Base-by-base conservation (phyloP, 2,329 filamentous ascomycete species). In the Aspergillus nomiae region DNA sequence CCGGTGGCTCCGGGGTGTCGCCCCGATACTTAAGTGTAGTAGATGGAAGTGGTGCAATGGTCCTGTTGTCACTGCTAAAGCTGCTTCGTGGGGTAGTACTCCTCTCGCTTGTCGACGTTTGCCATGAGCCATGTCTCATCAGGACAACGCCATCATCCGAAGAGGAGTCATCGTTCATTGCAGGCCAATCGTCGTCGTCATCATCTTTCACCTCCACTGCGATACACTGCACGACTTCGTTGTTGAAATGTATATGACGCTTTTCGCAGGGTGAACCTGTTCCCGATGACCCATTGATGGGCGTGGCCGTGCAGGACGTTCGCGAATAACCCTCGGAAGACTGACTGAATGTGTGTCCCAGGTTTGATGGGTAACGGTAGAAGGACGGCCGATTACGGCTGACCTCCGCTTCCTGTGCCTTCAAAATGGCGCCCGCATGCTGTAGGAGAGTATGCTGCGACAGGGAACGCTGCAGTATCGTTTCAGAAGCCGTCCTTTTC, bases 171-270 rank as follows among this genome's bases (percentile, higher is more conserved):
- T 83, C 77, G 48, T 82, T 82, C 30, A 71, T 65, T 11, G 64
- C 51, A 1, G 78, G 78, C 67, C 78, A 79, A 38, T 81, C 62
- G 14, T 78, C 76, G 26, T 70, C 70, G 32, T 91, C 88, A 55
- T 94, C 90, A 28, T 90, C 89, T 67, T 96, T 96, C 70, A 88
- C 85, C 38, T 98, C 94, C 36, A 99, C 87, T 9, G 95, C 95
- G 67, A 97, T 97, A 76, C 94, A 97, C 76, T 98, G 94, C 75
- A 94, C 90, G 2, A 99, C 95, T 79, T 94, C 91, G 74, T 97
- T 92, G 74, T 97, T 95, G 77, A 99, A 99, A 73, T 96, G 92
- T 68, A 99, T 98, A 75, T 97, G 94, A 64, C 89, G 93, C 72
- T 88, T 86, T 78, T 81, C 87, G 79, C 63, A 83, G 6, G 87